phyloP scores from a whole-genome alignment of 2,329 filamentous ascomycete genomes.

The Lachnellula arida region DNA sequence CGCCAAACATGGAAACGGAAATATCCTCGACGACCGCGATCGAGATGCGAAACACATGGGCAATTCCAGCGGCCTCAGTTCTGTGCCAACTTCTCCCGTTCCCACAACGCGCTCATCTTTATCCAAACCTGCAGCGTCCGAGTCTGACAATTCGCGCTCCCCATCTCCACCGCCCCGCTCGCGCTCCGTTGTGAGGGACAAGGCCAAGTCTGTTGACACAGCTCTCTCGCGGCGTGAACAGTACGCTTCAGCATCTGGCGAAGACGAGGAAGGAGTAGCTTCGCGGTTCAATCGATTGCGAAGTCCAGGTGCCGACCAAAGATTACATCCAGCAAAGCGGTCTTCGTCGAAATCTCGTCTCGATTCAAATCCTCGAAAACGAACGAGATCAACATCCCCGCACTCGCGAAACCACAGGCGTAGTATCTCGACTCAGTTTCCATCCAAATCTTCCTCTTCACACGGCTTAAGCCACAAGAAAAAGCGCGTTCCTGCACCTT shows the following conservation, averaged over 20 bases:
- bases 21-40: conserved; percentile 17
- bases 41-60: conserved; percentile 15
- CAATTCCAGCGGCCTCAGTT: conserved; percentile 52
- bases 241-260: conserved; percentile 29
- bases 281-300: conserved; percentile 20
- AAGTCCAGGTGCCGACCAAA: conserved; percentile 23
- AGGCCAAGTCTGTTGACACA: conserved; percentile 37
- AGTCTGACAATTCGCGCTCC: conserved; percentile 43
- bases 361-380: conserved; percentile 20
- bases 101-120: conserved; percentile 28
- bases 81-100: conserved; percentile 51
- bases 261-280: conserved; percentile 25
- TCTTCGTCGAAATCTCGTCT: conserved; percentile 15
- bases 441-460: conserved; percentile 45
- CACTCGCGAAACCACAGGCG: conserved; percentile 54
- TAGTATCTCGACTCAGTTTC: conserved; percentile 60
- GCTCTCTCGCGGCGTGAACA: conserved; percentile 38
- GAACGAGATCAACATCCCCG: conserved; percentile 52
- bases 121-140: conserved; percentile 43
- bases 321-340: conserved; percentile 18
- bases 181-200: conserved; percentile 17
- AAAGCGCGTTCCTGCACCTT: conserved; percentile 55
- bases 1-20: conserved; percentile 22
- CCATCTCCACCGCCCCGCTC: conserved; percentile 24
- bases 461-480: conserved; percentile 57